phyloP scores from a whole-genome alignment of 2,329 filamentous ascomycete genomes.

The Phialophora expanda region DNA sequence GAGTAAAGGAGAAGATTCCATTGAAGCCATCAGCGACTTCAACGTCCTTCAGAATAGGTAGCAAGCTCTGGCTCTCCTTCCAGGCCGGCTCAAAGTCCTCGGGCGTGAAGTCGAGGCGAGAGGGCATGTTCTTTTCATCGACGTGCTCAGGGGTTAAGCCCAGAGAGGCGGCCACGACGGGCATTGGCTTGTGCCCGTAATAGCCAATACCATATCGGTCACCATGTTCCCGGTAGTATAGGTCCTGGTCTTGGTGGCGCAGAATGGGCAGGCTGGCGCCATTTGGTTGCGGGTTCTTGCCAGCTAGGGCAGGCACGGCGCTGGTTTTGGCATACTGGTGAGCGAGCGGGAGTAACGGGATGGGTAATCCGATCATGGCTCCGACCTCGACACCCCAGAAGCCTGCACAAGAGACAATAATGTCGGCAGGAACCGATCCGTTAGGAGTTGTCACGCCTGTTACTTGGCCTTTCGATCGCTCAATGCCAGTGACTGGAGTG shows the following conservation, averaged over 20 bases:
- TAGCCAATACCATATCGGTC: constrained; percentile 68
- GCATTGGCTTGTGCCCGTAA: constrained; percentile 68
- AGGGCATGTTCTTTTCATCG: constrained; percentile 67
- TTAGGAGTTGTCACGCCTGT: constrained; percentile 61
- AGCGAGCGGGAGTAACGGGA: constrained; percentile 65
- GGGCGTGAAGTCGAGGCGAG: constrained; percentile 63
- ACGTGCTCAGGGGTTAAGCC: constrained; percentile 61
- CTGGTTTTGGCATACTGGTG: constrained; percentile 70
- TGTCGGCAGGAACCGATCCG: constrained; percentile 61
- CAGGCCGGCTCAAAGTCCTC: constrained; percentile 67
- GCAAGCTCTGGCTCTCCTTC: constrained; percentile 60
- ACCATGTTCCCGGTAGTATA: constrained; percentile 70
- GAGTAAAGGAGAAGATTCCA: constrained; percentile 69
- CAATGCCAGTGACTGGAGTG: constrained; percentile 64
- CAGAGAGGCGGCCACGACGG: constrained; percentile 61
- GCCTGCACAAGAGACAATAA: constrained; percentile 67
- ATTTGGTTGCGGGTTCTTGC: constrained; percentile 53
- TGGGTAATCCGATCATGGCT: constrained; percentile 62
- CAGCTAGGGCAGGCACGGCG: constrained; percentile 53
- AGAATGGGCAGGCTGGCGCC: constrained; percentile 64
- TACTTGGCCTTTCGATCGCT: constrained; percentile 55
- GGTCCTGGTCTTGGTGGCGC: constrained; percentile 66
- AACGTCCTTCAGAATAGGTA: constrained; percentile 59
- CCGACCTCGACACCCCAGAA: constrained; percentile 71
- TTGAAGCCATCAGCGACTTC: constrained; percentile 67